Evolutionary conservation across 768 basidiomycete genomes (phyloP).

Genomic region (Trametes cubensis): DNA sequence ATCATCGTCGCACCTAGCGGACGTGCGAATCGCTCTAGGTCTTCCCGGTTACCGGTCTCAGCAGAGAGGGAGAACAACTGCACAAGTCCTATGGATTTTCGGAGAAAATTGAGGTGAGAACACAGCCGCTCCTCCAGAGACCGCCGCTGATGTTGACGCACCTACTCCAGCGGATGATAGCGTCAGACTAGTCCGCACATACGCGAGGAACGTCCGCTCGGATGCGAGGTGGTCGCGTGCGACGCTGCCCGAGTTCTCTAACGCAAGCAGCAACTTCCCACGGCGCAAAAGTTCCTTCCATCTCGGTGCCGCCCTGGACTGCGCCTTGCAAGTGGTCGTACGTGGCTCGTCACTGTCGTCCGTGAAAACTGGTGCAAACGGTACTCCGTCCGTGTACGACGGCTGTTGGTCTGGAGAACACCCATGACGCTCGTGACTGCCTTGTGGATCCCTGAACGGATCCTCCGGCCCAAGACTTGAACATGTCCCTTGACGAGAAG

Average conservation of each 20-base stretch:
- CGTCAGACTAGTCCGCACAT: conserved; percentile 52
- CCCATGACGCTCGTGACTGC: too few relatives aligned
- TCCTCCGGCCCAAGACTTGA: neutral
- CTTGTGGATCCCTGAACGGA: neutral
- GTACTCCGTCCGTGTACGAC: neutral
- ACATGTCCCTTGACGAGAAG: conserved; percentile 1
- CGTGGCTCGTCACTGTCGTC: neutral
- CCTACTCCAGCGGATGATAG: conserved; percentile 55
- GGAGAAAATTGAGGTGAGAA: neutral
- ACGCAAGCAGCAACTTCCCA: conserved; percentile 32
- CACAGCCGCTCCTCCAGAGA: neutral
- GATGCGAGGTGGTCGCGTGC: conserved; percentile 56
- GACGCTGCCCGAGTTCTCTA: conserved; percentile 52
- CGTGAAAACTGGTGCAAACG: neutral
- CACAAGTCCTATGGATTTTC: conserved; percentile 40
- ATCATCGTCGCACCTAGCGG: conserved; percentile 49
- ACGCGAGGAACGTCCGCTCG: conserved; percentile 55
- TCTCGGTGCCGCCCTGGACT: neutral
- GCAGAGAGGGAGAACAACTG: conserved; percentile 49
- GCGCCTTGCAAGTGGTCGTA: neutral
- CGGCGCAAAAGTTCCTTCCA: neutral
- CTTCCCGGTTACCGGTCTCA: conserved; percentile 18
- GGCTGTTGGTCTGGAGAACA: neutral
- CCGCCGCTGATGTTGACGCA: conserved; percentile 27
- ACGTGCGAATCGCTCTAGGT: conserved; percentile 37